These are phyloP conservation scores for Senna siamea DNA, from an alignment of 306 rosid genomes.

Conservation along the genomic window DNA sequence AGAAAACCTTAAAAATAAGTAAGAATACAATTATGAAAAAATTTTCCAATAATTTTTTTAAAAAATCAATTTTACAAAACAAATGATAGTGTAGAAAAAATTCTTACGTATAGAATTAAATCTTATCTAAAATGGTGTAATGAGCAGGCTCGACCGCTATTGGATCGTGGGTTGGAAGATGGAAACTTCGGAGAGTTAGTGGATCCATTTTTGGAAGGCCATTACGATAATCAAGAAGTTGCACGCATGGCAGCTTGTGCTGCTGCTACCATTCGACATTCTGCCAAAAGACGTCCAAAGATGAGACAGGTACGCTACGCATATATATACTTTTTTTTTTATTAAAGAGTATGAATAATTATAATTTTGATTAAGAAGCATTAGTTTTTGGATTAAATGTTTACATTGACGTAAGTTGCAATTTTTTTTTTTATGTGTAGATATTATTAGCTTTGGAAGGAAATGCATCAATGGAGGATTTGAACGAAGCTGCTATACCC, in stretches of 20 bases:
- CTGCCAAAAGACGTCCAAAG: conserved; percentile 71
- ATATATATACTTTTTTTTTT: no score
- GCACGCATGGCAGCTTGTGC: conserved; percentile 79
- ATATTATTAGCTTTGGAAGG: conserved; percentile 82
- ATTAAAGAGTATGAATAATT: no score
- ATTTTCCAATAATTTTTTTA: no score
- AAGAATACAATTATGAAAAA: no score
- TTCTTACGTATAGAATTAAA: no score
- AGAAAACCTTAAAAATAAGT: no score
- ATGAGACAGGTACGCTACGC: conserved; percentile 77
- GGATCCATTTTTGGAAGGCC: conserved; percentile 63
- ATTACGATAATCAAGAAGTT: conserved; percentile 64
- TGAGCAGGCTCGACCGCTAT: conserved; percentile 78
- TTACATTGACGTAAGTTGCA: no score
- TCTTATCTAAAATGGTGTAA: no score
- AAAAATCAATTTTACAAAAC: no score
- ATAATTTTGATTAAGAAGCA: no score
- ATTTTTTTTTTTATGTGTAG: conserved; percentile 36
- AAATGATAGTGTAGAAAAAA: no score
- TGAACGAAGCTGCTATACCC: conserved; percentile 58
- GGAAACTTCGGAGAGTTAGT: conserved; percentile 63
- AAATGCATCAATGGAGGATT: conserved; percentile 68
- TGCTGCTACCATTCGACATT: conserved; percentile 86
- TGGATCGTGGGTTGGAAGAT: conserved; percentile 59
- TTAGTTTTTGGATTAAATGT: conserved; percentile 1